Conservation (phyloP, 2,329 filamentous ascomycete species). For the Talaromyces sp. region DNA sequence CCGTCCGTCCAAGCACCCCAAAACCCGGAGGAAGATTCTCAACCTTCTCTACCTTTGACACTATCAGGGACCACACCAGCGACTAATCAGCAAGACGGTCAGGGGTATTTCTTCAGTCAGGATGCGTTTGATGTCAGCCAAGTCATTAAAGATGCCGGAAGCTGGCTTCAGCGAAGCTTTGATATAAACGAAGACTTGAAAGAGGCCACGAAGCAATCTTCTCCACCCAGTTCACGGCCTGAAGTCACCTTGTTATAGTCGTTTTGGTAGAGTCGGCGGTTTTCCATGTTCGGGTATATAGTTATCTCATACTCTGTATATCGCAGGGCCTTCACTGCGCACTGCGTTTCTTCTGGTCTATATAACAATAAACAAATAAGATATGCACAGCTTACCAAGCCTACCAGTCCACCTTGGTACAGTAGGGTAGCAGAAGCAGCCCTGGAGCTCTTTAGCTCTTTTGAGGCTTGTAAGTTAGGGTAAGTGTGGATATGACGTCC, state of each 20-base stretch:
- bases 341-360: background rate
- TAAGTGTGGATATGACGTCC: background rate
- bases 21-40: constrained; percentile 4
- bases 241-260: background rate
- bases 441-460: too few species aligned
- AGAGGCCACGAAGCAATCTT: constrained; percentile 19
- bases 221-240: constrained; percentile 5
- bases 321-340: background rate
- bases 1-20: background rate
- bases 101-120: constrained; percentile 27
- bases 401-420: too few species aligned
- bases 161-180: constrained; percentile 44
- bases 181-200: constrained; percentile 38
- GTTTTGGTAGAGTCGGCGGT: background rate
- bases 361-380: background rate
- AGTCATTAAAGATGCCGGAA: constrained; percentile 45
- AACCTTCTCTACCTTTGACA: constrained; percentile 28
- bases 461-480: background rate
- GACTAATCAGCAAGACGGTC: constrained; percentile 35
- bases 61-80: constrained; percentile 30
- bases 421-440: too few species aligned
- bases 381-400: too few species aligned
- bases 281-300: background rate
- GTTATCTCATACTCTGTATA: background rate
- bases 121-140: constrained; percentile 43